Base-by-base conservation (phyloP, 495 filamentous ascomycete species). In the Clavariopsis aquatica region DNA sequence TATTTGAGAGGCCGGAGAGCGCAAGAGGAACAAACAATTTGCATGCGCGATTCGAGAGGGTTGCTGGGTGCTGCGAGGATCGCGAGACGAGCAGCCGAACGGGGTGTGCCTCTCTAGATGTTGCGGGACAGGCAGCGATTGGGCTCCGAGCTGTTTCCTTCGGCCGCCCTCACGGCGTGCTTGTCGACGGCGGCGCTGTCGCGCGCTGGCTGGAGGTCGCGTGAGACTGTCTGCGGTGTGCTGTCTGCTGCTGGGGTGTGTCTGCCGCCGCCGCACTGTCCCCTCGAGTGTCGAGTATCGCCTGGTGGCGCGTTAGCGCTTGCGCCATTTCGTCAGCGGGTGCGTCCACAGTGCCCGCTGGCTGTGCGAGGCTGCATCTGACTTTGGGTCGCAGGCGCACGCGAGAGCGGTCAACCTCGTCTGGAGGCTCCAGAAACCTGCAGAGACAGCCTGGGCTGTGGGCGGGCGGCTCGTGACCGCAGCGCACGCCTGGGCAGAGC, bases 321-420 rank as follows among this genome's bases (percentile, higher is more conserved):
- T 28, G 47, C 47, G 47, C 47, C 38, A 51, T 51, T 51, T 28
- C n/a, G 22, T 47, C 15, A 47, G 22, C 7, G 45, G 19, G 45
- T 23, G 17, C 45, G 19, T 23, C 17, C 7, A 34, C 12, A 34
- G 12, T 12, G 31, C 31, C 12, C 31, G 31, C 31, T 34, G 31
- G 31, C 31, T 34, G 31, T 34, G 31, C 31, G 31, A 34, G 31
- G 31, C 31, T 34, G 31, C 31, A 34, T 5, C 13, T 17, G 3
- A 17, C 38, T 17, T 43, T 17, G 12, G 3, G 38, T 43, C 38
- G 12, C 38, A n/a, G 15, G 3, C 13, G 9, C 38, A 43, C 38
- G 38, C 31, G 31, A 34, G 31, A 12, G 31, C 31, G 31, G 12
- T 34, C 31, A 34, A 34, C 31, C 31, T 34, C 31, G 31, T 34